These are phyloP conservation scores for Lithospermum erythrorhizon DNA, from an alignment of 257 asterid species.

Conservation along the genomic window DNA sequence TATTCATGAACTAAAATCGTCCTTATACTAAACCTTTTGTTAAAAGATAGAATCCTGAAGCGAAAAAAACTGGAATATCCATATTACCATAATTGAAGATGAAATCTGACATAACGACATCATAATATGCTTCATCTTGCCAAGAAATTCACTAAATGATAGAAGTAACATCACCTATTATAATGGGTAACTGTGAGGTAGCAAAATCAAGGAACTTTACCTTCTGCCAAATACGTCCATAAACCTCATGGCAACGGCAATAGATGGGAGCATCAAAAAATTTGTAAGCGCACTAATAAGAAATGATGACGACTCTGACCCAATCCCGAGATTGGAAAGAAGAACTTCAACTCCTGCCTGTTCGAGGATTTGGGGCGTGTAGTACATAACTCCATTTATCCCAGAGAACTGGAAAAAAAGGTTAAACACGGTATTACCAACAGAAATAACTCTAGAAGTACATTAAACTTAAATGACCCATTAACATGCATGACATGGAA, in stretches of 20 bases:
- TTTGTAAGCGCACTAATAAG: constrained; percentile 63
- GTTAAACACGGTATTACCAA: not conserved
- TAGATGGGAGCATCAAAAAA: constrained; percentile 56
- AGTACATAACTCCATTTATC: constrained; percentile 87
- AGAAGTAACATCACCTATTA: not conserved
- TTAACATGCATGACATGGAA: too few species aligned
- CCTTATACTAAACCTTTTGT: too few species aligned
- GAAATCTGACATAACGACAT: not conserved
- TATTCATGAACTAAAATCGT: too few species aligned
- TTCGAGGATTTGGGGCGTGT: constrained; percentile 86
- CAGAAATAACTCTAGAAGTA: too few species aligned
- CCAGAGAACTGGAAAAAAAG: constrained; percentile 73
- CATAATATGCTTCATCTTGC: not conserved
- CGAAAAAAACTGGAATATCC: too few species aligned
- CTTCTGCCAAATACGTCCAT: constrained; percentile 89
- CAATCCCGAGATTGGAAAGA: constrained; percentile 63
- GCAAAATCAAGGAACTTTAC: constrained; percentile 22
- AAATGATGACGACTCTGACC: constrained; percentile 67
- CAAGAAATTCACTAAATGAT: not conserved
- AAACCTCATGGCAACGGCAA: constrained; percentile 79
- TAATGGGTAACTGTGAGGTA: not conserved
- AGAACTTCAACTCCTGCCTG: constrained; percentile 91
- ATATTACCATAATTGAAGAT: too few species aligned
- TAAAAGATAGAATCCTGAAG: too few species aligned
- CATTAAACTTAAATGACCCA: too few species aligned